A percentile compares a stretch with the other conserved stretches of the same genome.
These are phyloP conservation scores for Exophiala sp. DNA, from an alignment of 2,329 filamentous ascomycete species.

Conservation along the genomic window DNA sequence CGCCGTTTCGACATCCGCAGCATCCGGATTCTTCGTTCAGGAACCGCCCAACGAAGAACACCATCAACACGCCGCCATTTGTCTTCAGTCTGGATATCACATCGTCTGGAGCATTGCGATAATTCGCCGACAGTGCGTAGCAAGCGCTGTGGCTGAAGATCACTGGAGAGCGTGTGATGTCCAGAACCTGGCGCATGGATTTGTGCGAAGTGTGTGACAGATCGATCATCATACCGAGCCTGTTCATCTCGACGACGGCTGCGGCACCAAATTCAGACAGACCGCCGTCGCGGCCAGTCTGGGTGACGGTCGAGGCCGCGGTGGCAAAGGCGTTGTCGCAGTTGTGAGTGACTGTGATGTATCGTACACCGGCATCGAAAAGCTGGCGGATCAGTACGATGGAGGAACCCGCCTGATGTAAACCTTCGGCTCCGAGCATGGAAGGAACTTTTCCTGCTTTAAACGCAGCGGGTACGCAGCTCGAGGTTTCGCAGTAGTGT, in stretches of 20 bases:
- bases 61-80: slow-evolving; percentile 43
- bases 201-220: slow-evolving; percentile 30
- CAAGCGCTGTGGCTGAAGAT: slow-evolving; percentile 29
- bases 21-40: slow-evolving; percentile 30
- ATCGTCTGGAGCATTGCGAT: slow-evolving; percentile 43
- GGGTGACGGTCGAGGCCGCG: slow-evolving; percentile 25
- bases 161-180: slow-evolving; percentile 27
- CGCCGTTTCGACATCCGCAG: slow-evolving; percentile 67
- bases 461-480: slow-evolving; percentile 27
- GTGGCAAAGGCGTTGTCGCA: slow-evolving; percentile 32
- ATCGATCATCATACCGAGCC: slow-evolving; percentile 32
- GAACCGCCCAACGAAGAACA: slow-evolving; percentile 37
- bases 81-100: slow-evolving; percentile 35
- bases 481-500: slow-evolving; percentile 24
- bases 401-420: slow-evolving; percentile 31
- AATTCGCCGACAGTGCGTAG: slow-evolving; percentile 30
- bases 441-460: slow-evolving; percentile 21
- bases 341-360: slow-evolving; percentile 32
- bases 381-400: slow-evolving; percentile 26
- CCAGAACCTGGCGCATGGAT: slow-evolving; percentile 28
- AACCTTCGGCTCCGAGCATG: slow-evolving; percentile 31
- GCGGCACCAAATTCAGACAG: slow-evolving; percentile 28
- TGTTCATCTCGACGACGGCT: slow-evolving; percentile 30
- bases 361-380: slow-evolving; percentile 27
- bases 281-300: slow-evolving; percentile 25